A percentile compares a stretch with the other conserved stretches of the same genome.
Evolutionary conservation across 2,329 filamentous ascomycete species (phyloP).

Genomic region (Colletotrichum sp.): DNA sequence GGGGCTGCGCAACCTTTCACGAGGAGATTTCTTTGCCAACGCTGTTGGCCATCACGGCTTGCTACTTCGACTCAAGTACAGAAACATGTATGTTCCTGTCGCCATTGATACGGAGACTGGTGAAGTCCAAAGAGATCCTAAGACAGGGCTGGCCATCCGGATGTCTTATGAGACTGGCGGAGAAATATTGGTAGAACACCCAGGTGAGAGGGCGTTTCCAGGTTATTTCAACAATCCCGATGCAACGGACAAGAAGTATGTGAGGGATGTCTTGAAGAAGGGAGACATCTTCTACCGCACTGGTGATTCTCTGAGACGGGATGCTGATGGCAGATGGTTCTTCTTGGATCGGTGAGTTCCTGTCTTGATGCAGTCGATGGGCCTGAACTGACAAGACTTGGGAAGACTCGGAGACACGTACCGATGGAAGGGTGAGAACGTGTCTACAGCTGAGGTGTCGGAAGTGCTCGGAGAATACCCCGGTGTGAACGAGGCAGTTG

Average conservation of each 20-base stretch:
- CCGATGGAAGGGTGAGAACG: conserved; percentile 76
- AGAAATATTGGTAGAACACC: conserved; percentile 74
- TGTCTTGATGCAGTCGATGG: background rate
- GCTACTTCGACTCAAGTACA: conserved; percentile 57
- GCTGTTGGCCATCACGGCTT: conserved; percentile 76
- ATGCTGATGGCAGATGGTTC: conserved; percentile 69
- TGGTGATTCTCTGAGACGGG: conserved; percentile 69
- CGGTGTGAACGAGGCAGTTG: conserved; percentile 68
- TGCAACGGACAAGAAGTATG: conserved; percentile 71
- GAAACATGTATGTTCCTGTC: conserved; percentile 67
- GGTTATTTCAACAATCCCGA: conserved; percentile 74
- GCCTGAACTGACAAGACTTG: background rate
- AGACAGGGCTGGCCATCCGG: conserved; percentile 70
- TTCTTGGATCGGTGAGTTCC: conserved; percentile 59
- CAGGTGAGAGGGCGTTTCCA: conserved; percentile 62
- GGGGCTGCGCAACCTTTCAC: conserved; percentile 61
- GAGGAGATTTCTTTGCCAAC: conserved; percentile 66
- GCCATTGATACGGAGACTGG: conserved; percentile 72
- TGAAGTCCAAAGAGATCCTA: conserved; percentile 68
- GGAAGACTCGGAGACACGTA: conserved; percentile 72
- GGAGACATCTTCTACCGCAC: conserved; percentile 73
- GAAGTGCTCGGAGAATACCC: conserved; percentile 66
- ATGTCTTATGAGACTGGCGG: conserved; percentile 71
- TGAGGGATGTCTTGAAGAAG: conserved; percentile 67
- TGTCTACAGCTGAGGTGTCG: conserved; percentile 70